phyloP scores from a whole-genome alignment of 164 flowering plant genomes.

The Annona squamosa region DNA sequence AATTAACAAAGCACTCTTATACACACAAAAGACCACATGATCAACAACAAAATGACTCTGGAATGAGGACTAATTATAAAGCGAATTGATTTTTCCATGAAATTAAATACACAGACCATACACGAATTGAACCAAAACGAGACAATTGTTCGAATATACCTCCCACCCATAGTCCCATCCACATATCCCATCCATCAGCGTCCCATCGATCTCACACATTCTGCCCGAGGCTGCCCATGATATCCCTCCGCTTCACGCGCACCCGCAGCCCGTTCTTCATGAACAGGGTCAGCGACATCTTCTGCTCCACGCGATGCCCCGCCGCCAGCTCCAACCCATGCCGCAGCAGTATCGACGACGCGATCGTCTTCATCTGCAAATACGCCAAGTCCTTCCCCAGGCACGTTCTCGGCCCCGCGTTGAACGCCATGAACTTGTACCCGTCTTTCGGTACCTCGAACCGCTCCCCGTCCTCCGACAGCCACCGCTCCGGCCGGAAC shows the following conservation, averaged over 20 bases:
- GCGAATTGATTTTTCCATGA: neutral
- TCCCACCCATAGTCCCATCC: neutral
- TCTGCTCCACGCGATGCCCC: constrained; percentile 80
- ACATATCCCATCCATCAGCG: neutral
- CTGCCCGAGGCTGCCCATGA: constrained; percentile 3
- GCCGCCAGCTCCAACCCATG: constrained; percentile 56
- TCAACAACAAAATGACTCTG: too few species aligned
- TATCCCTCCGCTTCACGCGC: constrained; percentile 38
- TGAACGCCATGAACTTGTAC: constrained; percentile 70
- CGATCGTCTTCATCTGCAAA: constrained; percentile 87
- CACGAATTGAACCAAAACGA: neutral
- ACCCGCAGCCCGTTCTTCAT: constrained; percentile 82
- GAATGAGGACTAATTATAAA: too few species aligned
- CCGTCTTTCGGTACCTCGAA: constrained; percentile 67
- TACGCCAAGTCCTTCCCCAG: constrained; percentile 88
- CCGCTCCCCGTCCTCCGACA: constrained; percentile 37
- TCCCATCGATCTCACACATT: too few species aligned
- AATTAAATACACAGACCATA: neutral
- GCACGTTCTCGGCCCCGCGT: constrained; percentile 79
- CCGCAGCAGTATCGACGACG: constrained; percentile 63
- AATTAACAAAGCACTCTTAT: neutral
- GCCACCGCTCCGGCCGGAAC: constrained; percentile 81
- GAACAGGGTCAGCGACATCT: constrained; percentile 82
- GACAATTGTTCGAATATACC: neutral
- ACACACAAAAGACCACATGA: neutral